These are phyloP conservation scores for Pseudodiploospora longispora DNA, from an alignment of 2,329 filamentous ascomycete species.

Conservation along the genomic window DNA sequence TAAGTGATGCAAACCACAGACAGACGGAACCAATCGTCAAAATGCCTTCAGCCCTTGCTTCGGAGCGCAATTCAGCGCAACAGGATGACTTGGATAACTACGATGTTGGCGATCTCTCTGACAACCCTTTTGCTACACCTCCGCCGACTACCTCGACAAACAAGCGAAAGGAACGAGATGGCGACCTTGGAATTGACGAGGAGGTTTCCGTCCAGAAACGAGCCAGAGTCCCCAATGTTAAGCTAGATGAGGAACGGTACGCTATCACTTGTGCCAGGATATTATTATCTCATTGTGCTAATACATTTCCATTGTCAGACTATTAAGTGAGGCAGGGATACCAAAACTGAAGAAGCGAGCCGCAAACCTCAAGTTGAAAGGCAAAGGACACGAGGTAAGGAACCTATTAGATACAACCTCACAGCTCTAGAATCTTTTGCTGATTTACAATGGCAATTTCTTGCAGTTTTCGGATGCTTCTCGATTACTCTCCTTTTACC, in stretches of 20 bases:
- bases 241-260: slow-evolving; percentile 75
- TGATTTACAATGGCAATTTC: background rate
- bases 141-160: slow-evolving; percentile 30
- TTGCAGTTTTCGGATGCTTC: slow-evolving; percentile 73
- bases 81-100: slow-evolving; percentile 70
- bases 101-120: slow-evolving; percentile 48
- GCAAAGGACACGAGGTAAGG: slow-evolving; percentile 82
- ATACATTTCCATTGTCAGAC: slow-evolving; percentile 32
- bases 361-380: slow-evolving; percentile 69
- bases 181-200: slow-evolving; percentile 70
- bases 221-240: slow-evolving; percentile 62
- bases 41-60: slow-evolving; percentile 18
- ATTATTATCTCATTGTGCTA: background rate
- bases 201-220: slow-evolving; percentile 77
- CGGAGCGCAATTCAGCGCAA: slow-evolving; percentile 7
- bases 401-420: background rate
- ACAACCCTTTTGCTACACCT: slow-evolving; percentile 42
- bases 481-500: slow-evolving; percentile 80
- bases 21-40: background rate
- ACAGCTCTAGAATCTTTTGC: background rate
- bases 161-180: slow-evolving; percentile 42
- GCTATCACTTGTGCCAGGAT: background rate
- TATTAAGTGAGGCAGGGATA: slow-evolving; percentile 79
- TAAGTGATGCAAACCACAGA: too few species aligned
- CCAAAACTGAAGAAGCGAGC: slow-evolving; percentile 69